Evolutionary conservation across 2,329 filamentous ascomycete genomes (phyloP), one percentile per base, ranked within the genome.

Genomic region (Alternaria atra): DNA sequence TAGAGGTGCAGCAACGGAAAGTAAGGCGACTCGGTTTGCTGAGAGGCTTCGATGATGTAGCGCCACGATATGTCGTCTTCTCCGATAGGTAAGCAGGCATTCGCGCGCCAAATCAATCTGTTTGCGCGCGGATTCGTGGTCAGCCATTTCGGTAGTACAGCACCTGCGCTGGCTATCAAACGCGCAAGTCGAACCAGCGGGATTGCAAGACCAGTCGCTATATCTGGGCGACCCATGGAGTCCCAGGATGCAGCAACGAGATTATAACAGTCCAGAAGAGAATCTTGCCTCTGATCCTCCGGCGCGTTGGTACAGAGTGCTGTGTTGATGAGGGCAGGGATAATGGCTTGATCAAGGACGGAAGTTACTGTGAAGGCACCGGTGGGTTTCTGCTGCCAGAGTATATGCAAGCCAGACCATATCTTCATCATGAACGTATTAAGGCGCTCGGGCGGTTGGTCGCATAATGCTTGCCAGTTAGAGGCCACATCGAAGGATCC

Each of bases 151-250:
- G 71, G 73, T 2, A 76, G 37, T 10, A 66, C 65, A 15, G 58
- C 50, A 6, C 69, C 69, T 7, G 66, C 64, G 47, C 69, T 67
- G 39, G 68, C 64, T 65, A 76, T 70, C 46, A 77, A 65, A 64
- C 70, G 69, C 23, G 65, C 70, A 27, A 77, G 72, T 10, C 74
- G 69, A 30, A 76, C 65, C 12, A 77, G 59, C 1, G 74, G 73
- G 17, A 75, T 61, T 1, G 70, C 71, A 5, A 76, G 63, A 12
- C 73, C 72, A 23, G 58, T 64, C 1, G 70, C 66, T 20, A 50
- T 52, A 17, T 75, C 55, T 5, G 70, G 71, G 1, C 70, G 66
- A 0, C 69, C 71, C 1, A 76, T 54, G 1, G 71, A 74, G 35
- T 72, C 64, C 70, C 69, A 74, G 1, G 70, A 71, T 23, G 66